Evolutionary conservation across 2,329 filamentous ascomycete genomes (phyloP).

Genomic region (Nigrospora oryzae): DNA sequence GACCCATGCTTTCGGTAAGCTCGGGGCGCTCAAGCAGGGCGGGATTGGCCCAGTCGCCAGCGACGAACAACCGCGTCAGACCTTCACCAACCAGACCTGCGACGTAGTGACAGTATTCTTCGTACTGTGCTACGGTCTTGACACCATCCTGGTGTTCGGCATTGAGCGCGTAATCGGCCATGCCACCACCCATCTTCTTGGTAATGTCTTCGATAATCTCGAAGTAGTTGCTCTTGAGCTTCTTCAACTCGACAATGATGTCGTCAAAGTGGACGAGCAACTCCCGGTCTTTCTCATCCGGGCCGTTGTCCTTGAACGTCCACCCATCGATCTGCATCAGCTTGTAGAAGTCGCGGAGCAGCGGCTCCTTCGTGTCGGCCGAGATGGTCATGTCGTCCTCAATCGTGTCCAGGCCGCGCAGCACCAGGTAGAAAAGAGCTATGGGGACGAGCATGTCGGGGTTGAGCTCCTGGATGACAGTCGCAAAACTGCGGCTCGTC

Average conservation of each 20-base stretch:
- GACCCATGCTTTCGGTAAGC: slow-evolving; percentile 90
- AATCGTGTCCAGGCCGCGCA: slow-evolving; percentile 93
- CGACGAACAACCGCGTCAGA: slow-evolving; percentile 81
- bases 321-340: slow-evolving; percentile 78
- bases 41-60: slow-evolving; percentile 78
- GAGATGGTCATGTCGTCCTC: slow-evolving; percentile 97
- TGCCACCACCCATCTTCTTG: slow-evolving; percentile 91
- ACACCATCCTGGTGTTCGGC: slow-evolving; percentile 73
- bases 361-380: slow-evolving; percentile 71
- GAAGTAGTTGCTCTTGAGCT: slow-evolving; percentile 76
- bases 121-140: slow-evolving; percentile 79
- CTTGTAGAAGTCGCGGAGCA: slow-evolving; percentile 75
- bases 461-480: slow-evolving; percentile 93
- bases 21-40: slow-evolving; percentile 69
- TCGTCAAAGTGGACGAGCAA: slow-evolving; percentile 87
- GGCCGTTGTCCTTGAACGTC: slow-evolving; percentile 79
- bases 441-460: slow-evolving; percentile 87
- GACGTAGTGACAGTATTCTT: slow-evolving; percentile 96
- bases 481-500: slow-evolving; percentile 87
- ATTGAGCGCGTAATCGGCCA: slow-evolving; percentile 91
- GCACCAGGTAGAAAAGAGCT: slow-evolving; percentile 83
- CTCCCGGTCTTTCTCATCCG: slow-evolving; percentile 89
- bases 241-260: slow-evolving; percentile 78
- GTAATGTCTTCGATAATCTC: slow-evolving; percentile 89
- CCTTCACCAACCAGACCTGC: slow-evolving; percentile 98